phyloP scores from a whole-genome alignment of 495 filamentous ascomycete species.

The Bathelium albidoporum region DNA sequence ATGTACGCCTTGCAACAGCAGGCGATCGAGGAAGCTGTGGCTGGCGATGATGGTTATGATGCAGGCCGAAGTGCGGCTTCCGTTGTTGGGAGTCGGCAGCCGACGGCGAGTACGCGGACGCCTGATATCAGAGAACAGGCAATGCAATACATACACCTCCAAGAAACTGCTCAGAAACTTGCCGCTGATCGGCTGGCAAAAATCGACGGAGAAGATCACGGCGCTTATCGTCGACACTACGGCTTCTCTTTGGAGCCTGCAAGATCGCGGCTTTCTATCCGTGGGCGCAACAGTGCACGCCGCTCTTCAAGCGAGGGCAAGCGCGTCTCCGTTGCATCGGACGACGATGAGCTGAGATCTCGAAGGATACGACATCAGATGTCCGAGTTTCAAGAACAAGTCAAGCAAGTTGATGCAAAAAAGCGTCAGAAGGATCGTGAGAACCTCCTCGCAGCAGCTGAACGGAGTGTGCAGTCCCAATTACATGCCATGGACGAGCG shows the following conservation, averaged over 20 bases:
- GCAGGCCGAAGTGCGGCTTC: conserved; percentile 9
- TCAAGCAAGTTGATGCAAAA: conserved; percentile 60
- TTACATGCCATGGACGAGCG: conserved; percentile 72
- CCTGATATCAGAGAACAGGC: conserved; percentile 31
- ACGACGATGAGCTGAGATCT: conserved; percentile 56
- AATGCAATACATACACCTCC: conserved; percentile 50
- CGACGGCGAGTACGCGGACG: background rate
- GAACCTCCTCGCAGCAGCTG: conserved; percentile 64
- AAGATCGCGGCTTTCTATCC: conserved; percentile 45
- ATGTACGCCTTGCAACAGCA: conserved; percentile 64
- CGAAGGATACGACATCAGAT: conserved; percentile 70
- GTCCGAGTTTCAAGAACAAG: conserved; percentile 57
- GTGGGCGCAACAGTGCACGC: conserved; percentile 15
- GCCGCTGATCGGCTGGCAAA: conserved; percentile 73
- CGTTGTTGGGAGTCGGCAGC: background rate
- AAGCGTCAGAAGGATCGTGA: conserved; percentile 66
- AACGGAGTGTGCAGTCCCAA: conserved; percentile 69
- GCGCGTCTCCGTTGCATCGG: conserved; percentile 31
- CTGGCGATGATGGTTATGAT: conserved; percentile 1
- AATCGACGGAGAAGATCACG: conserved; percentile 41
- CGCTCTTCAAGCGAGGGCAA: conserved; percentile 63
- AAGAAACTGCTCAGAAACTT: conserved; percentile 75
- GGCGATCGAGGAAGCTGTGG: conserved; percentile 38
- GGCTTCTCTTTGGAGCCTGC: conserved; percentile 30
- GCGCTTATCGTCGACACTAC: conserved; percentile 63